These are phyloP conservation scores for Phytophthora chlamydospora DNA, from an alignment of 352 stramenopile species.

Conservation along the genomic window DNA sequence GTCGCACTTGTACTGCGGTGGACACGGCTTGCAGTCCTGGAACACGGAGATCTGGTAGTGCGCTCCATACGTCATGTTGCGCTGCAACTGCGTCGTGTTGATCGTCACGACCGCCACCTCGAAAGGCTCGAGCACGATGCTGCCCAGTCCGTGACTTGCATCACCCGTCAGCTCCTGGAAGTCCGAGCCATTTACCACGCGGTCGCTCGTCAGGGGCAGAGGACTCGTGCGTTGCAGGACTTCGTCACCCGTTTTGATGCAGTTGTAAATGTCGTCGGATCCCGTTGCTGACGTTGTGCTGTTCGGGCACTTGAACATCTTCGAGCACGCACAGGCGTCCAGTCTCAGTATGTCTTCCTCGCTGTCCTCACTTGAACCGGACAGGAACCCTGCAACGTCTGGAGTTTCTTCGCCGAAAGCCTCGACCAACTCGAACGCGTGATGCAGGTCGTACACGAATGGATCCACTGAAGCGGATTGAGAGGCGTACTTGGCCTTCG, in stretches of 20 bases:
- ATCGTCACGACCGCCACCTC: constrained; percentile 94
- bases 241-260: constrained; percentile 89
- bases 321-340: constrained; percentile 94
- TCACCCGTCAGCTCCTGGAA: constrained; percentile 82
- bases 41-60: constrained; percentile 97
- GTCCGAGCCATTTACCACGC: constrained; percentile 63
- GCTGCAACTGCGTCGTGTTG: constrained; percentile 88
- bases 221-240: constrained; percentile 89
- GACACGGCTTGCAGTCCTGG: constrained; percentile 95
- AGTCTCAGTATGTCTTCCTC: constrained; percentile 66
- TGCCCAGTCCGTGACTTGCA: constrained; percentile 52
- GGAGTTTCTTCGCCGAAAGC: constrained; percentile 85
- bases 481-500: constrained; percentile 47
- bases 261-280: constrained; percentile 86
- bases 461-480: constrained; percentile 86
- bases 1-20: constrained; percentile 91
- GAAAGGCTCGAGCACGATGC: constrained; percentile 82
- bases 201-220: constrained; percentile 63
- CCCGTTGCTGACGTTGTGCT: constrained; percentile 82
- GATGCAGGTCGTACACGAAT: constrained; percentile 92
- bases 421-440: constrained; percentile 87
- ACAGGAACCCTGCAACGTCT: constrained; percentile 73
- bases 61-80: constrained; percentile 96
- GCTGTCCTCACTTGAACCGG: constrained; percentile 26
- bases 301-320: constrained; percentile 95